A percentile compares a stretch with the other conserved stretches of the same genome.
phyloP scores from a whole-genome alignment of 2,329 filamentous ascomycete genomes.

The Verticillium zaregamsianum region DNA sequence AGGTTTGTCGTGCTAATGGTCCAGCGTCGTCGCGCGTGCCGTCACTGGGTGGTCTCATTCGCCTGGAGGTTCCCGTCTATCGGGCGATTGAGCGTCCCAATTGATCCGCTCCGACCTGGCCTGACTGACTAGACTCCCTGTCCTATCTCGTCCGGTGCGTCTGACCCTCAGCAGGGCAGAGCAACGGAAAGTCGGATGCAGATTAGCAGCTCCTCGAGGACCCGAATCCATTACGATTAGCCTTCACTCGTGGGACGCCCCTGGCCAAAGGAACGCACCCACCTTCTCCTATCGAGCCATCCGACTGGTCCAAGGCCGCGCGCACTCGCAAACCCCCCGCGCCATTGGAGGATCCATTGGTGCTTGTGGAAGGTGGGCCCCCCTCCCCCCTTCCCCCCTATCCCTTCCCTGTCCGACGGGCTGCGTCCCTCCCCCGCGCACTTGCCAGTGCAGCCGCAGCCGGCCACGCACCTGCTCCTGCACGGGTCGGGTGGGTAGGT shows the following conservation, averaged over 20 bases:
- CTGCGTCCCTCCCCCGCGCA: background rate
- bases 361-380: background rate
- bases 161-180: background rate
- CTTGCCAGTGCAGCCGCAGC: background rate
- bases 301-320: background rate
- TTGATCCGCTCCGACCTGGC: background rate
- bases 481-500: background rate
- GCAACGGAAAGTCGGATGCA: background rate
- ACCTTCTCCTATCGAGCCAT: background rate
- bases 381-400: background rate
- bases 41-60: slow-evolving; percentile 32
- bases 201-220: background rate
- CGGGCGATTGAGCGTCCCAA: background rate
- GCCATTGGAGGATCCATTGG: background rate
- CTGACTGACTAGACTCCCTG: background rate
- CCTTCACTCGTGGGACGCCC: background rate
- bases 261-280: background rate
- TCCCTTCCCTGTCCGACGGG: background rate
- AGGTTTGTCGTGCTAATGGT: slow-evolving; percentile 8
- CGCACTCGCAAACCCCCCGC: background rate
- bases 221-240: background rate
- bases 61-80: slow-evolving; percentile 11
- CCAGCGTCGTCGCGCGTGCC: slow-evolving; percentile 28
- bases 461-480: background rate
- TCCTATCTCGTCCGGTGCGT: background rate